Evolutionary conservation across 1,139 yeast species (phyloP).

Genomic region (Suhomyces chickasaworum): DNA sequence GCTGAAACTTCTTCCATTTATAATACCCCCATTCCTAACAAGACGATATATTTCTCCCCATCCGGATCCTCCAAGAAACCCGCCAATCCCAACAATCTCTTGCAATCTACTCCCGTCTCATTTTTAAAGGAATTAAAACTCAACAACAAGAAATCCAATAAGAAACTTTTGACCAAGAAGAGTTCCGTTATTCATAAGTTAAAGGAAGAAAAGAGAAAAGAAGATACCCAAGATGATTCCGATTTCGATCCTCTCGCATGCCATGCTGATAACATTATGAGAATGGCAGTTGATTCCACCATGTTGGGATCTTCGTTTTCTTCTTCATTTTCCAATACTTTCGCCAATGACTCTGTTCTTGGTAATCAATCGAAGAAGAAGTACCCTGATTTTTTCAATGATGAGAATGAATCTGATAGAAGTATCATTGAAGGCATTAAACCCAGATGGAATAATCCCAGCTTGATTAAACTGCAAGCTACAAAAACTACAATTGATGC

Average conservation of each 20-base stretch:
- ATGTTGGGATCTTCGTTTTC: constrained; percentile 48
- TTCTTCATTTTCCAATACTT: constrained; percentile 36
- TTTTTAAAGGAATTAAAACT: constrained; percentile 19
- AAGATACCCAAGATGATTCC: constrained; percentile 23
- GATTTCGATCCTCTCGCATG: constrained; percentile 49
- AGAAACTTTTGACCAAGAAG: constrained; percentile 24
- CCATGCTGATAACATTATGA: constrained; percentile 50
- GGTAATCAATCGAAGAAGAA: constrained; percentile 20
- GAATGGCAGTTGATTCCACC: constrained; percentile 54
- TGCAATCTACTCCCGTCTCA: constrained; percentile 31
- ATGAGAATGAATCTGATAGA: constrained; percentile 34
- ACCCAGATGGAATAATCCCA: constrained; percentile 19
- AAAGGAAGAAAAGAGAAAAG: constrained; percentile 6
- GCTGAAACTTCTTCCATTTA: constrained; percentile 22
- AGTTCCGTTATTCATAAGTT: constrained; percentile 17
- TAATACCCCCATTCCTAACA: constrained; percentile 35
- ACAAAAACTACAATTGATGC: constrained; percentile 38
- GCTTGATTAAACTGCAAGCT: constrained; percentile 25
- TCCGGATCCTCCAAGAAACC: constrained; percentile 27
- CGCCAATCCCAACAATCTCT: constrained; percentile 13
- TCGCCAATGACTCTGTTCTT: constrained; percentile 35
- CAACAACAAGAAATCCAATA: constrained; percentile 17
- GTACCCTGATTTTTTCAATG: constrained; percentile 21
- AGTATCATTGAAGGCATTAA: constrained; percentile 35
- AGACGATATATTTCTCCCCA: constrained; percentile 37